Conservation (phyloP, 495 filamentous ascomycete genomes). For the Aspergillus diversus region DNA sequence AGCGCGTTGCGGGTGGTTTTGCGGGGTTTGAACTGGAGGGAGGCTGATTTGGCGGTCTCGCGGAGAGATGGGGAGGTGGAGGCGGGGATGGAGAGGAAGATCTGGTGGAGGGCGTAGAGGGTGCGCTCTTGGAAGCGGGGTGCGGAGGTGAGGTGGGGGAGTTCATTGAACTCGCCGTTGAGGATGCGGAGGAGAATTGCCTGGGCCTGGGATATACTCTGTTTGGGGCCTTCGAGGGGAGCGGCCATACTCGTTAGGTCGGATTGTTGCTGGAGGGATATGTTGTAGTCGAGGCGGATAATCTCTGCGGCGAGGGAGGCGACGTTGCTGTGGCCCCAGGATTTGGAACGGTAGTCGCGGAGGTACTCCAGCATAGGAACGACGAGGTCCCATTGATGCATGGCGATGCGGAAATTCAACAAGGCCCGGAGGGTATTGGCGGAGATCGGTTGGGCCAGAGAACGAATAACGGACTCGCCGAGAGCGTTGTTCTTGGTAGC, state of each 20-base stretch:
- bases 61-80: conserved; percentile 14
- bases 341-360: conserved; percentile 39
- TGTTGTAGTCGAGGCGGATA: conserved; percentile 37
- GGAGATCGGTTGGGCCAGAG: conserved; percentile 42
- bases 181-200: conserved; percentile 38
- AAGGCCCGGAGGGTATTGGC: conserved; percentile 53
- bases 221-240: not conserved
- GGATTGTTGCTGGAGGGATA: conserved; percentile 20
- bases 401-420: conserved; percentile 51
- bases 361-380: conserved; percentile 47
- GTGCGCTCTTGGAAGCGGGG: conserved; percentile 33
- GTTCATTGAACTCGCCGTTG: conserved; percentile 38
- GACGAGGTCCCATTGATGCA: conserved; percentile 52
- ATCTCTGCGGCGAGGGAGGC: conserved; percentile 46
- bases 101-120: conserved; percentile 31
- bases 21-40: conserved; percentile 18
- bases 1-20: conserved; percentile 21
- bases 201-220: conserved; percentile 32
- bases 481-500: conserved; percentile 53
- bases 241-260: not conserved
- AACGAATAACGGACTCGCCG: conserved; percentile 45
- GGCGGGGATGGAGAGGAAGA: conserved; percentile 35
- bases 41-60: conserved; percentile 25
- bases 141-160: conserved; percentile 17
- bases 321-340: conserved; percentile 55